Evolutionary conservation across 2,329 filamentous ascomycete genomes (phyloP), one percentile per base, ranked within the genome.

Genomic region (Stachybotrys chlorohalonatus): DNA sequence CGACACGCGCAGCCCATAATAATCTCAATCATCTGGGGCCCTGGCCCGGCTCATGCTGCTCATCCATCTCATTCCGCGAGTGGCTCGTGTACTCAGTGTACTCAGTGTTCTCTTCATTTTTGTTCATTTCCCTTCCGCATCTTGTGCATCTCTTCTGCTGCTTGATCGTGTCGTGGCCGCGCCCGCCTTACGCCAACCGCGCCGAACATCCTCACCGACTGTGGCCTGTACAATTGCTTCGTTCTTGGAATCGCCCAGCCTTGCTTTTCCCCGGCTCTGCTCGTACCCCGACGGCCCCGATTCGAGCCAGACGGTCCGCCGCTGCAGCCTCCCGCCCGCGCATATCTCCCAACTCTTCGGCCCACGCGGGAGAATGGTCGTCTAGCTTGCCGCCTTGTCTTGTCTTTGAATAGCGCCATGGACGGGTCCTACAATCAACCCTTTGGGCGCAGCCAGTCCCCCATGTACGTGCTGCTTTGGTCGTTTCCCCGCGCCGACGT

Each of bases 371-470:
- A 42, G 36, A 42, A 42, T 52, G 50, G 36, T 36, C 11, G 5
- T 36, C 6, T 52, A 52, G 50, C n/a, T 45, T 36, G 36, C 50
- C 11, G n/a, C 17, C 15, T 45, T 45, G 32, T 32, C 24, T 24
- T 24, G 24, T 24, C 24, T n/a, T 45, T 36, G 5, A 9, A 42
- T 42, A 32, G 36, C 60, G 59, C 57, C 42, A 68, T 68, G 65
- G 66, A 66, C 55, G 64, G 64, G 57, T 60, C 64, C 32, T 63
- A 65, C 54, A 64, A 61, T 47, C 65, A 65, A 52, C 62, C 63
- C 51, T 61, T 59, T 52, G 64, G 63, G 57, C 60, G 62, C 57
- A 62, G 57, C 55, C 62, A 66, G 52, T 60, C 60, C 50, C 56
- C 65, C 53, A 56, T 65, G 66, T 68, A 62, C 59, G 59, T 54